A percentile compares a stretch with the other conserved stretches of the same genome.
Evolutionary conservation across 805 yeast genomes (phyloP).

Genomic region (Metschnikowia shivogae): DNA sequence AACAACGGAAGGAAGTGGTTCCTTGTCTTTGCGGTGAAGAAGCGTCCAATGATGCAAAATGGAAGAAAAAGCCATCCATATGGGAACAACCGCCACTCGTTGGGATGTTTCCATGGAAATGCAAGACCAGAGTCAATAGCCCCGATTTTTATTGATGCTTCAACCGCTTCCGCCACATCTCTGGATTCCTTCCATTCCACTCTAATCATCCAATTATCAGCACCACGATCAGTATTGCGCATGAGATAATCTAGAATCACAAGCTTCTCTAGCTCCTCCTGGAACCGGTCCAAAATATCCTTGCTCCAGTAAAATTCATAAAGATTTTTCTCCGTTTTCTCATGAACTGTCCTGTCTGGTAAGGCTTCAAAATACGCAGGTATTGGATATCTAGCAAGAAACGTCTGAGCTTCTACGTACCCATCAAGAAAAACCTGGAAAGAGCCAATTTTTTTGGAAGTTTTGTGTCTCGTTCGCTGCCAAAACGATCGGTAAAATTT

Average conservation of each 20-base stretch:
- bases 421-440: slow-evolving; percentile 60
- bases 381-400: slow-evolving; percentile 52
- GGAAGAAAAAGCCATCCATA: slow-evolving; percentile 77
- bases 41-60: slow-evolving; percentile 57
- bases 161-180: background rate
- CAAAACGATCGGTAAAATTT: slow-evolving; percentile 51
- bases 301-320: slow-evolving; percentile 51
- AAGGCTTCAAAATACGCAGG: slow-evolving; percentile 32
- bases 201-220: slow-evolving; percentile 76
- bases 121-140: slow-evolving; percentile 76
- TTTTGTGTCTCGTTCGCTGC: slow-evolving; percentile 29
- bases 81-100: slow-evolving; percentile 77
- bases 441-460: slow-evolving; percentile 53
- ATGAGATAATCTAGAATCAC: slow-evolving; percentile 69
- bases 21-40: slow-evolving; percentile 55
- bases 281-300: slow-evolving; percentile 44
- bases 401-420: slow-evolving; percentile 58
- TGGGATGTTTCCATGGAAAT: slow-evolving; percentile 80
- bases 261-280: slow-evolving; percentile 61
- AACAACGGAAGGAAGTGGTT: slow-evolving; percentile 53
- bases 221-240: slow-evolving; percentile 71
- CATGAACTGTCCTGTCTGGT: slow-evolving; percentile 2
- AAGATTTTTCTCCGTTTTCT: background rate
- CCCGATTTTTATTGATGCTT: slow-evolving; percentile 45
- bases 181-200: slow-evolving; percentile 37